These are phyloP conservation scores for Trametes meyenii DNA, from an alignment of 768 basidiomycete species.

Conservation along the genomic window DNA sequence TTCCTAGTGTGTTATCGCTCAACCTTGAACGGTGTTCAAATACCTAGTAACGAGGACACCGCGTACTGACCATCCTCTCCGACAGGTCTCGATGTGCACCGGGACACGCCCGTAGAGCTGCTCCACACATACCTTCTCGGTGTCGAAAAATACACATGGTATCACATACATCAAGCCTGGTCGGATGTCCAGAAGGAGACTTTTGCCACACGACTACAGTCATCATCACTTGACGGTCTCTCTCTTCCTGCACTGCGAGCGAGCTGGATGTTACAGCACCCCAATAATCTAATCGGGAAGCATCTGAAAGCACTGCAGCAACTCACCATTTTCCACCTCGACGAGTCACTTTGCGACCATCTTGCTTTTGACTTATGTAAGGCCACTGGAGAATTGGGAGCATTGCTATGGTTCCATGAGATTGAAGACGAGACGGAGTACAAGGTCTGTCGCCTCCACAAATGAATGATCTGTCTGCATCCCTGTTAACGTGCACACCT, in stretches of 20 bases:
- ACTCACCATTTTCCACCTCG: slow-evolving; percentile 34
- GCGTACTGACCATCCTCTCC: too few species aligned
- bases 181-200: slow-evolving; percentile 26
- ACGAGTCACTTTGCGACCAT: slow-evolving; percentile 10
- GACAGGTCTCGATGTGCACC: too few species aligned
- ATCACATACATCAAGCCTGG: slow-evolving; percentile 31
- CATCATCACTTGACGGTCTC: slow-evolving; percentile 32
- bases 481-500: neutral
- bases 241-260: slow-evolving; percentile 32
- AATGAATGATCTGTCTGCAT: neutral
- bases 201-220: slow-evolving; percentile 34
- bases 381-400: slow-evolving; percentile 20
- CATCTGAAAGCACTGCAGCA: slow-evolving; percentile 41
- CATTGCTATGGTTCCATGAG: slow-evolving; percentile 16
- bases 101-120: slow-evolving; percentile 15
- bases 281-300: slow-evolving; percentile 39
- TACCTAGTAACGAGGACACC: neutral
- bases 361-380: slow-evolving; percentile 1
- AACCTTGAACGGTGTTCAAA: too few species aligned
- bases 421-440: slow-evolving; percentile 15
- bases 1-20: too few species aligned
- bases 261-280: slow-evolving; percentile 38
- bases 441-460: slow-evolving; percentile 10
- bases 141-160: slow-evolving; percentile 37
- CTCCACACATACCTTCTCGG: slow-evolving; percentile 33